These are phyloP conservation scores for Moniliella sp. DNA, from an alignment of 1,284 basidiomycete genomes.

Conservation along the genomic window DNA sequence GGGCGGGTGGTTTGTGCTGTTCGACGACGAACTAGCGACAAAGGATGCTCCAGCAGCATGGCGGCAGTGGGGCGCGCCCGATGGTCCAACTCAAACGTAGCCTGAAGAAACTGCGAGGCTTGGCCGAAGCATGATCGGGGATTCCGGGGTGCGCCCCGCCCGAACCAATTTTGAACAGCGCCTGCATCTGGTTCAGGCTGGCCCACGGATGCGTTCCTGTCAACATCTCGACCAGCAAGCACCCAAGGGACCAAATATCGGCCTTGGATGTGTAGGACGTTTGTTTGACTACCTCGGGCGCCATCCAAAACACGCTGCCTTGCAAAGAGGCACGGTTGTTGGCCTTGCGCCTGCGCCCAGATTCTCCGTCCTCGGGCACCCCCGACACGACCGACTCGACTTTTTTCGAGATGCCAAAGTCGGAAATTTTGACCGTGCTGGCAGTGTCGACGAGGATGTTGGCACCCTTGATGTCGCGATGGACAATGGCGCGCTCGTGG, in stretches of 20 bases:
- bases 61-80: slow-evolving; percentile 16
- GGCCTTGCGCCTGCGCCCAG: too few species aligned
- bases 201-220: slow-evolving; percentile 94
- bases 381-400: too few species aligned
- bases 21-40: too few species aligned
- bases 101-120: slow-evolving; percentile 17
- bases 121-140: too few species aligned
- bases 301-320: slow-evolving; percentile 66
- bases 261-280: slow-evolving; percentile 77
- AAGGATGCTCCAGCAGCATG: slow-evolving; percentile 17
- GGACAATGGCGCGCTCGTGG: slow-evolving; percentile 81
- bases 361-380: too few species aligned
- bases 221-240: slow-evolving; percentile 91
- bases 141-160: slow-evolving; percentile 11
- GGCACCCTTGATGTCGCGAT: slow-evolving; percentile 96
- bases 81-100: slow-evolving; percentile 25
- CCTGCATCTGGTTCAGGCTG: slow-evolving; percentile 81
- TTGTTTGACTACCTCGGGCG: slow-evolving; percentile 75
- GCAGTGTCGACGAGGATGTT: slow-evolving; percentile 97
- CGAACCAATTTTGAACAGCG: too few species aligned
- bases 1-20: too few species aligned
- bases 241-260: slow-evolving; percentile 95
- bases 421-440: slow-evolving; percentile 90
- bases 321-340: slow-evolving; percentile 40
- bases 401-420: slow-evolving; percentile 97